A percentile compares a stretch with the other conserved stretches of the same genome.
phyloP scores from a whole-genome alignment of 108 stramenopile species.

The Cyclotella baltica region DNA sequence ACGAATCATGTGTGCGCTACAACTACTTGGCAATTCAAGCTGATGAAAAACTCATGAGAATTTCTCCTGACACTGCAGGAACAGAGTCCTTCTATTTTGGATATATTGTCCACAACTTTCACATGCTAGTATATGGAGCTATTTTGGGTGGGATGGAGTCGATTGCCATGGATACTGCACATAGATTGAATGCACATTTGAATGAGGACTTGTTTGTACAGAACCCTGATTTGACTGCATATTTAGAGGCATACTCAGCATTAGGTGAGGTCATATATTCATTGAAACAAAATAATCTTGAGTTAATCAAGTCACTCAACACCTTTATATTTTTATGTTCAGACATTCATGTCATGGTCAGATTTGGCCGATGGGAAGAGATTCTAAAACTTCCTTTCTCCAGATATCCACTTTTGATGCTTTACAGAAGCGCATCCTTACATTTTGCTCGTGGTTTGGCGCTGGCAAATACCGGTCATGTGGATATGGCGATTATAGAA shows the following conservation, averaged over 20 bases:
- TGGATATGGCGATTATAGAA: constrained; percentile 65
- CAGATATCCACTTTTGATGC: constrained; percentile 73
- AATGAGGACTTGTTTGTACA: constrained; percentile 74
- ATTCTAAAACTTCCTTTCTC: constrained; percentile 69
- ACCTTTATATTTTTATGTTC: not conserved
- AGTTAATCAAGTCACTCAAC: not conserved
- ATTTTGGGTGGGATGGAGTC: constrained; percentile 85
- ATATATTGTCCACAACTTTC: constrained; percentile 88
- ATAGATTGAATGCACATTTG: constrained; percentile 60
- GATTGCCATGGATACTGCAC: constrained; percentile 73
- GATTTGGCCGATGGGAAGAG: constrained; percentile 88
- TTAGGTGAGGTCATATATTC: constrained; percentile 32
- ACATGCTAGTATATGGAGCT: constrained; percentile 83
- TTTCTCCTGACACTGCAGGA: constrained; percentile 76
- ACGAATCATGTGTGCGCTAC: constrained; percentile 76
- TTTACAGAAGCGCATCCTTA: constrained; percentile 72
- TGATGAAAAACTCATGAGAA: constrained; percentile 67
- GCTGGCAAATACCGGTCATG: constrained; percentile 61
- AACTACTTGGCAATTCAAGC: constrained; percentile 79
- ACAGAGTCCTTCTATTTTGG: constrained; percentile 86
- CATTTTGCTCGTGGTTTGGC: constrained; percentile 77
- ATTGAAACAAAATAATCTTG: not conserved
- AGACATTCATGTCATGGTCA: constrained; percentile 84
- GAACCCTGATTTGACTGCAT: constrained; percentile 74
- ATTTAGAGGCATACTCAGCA: constrained; percentile 84